A percentile compares a stretch with the other conserved stretches of the same genome.
These are phyloP conservation scores for Schwanniomyces vanrijiae DNA, from an alignment of 805 yeast species.

Conservation along the genomic window DNA sequence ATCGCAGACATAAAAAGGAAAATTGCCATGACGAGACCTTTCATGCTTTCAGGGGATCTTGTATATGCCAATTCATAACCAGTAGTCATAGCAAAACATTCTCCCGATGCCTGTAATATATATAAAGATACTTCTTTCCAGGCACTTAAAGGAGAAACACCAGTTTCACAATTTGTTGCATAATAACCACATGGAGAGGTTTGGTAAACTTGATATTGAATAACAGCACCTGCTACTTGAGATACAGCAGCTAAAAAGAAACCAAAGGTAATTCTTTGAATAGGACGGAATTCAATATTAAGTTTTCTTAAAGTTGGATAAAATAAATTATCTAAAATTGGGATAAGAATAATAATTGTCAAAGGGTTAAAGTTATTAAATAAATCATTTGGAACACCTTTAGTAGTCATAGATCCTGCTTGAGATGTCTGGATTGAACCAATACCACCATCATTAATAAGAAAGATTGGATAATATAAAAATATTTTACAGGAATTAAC, in stretches of 20 bases:
- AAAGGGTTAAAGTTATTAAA: constrained; percentile 55
- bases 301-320: constrained; percentile 48
- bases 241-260: constrained; percentile 47
- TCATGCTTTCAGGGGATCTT: constrained; percentile 49
- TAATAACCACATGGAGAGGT: constrained; percentile 53
- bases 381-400: constrained; percentile 58
- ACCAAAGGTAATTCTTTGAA: constrained; percentile 47
- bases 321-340: constrained; percentile 47
- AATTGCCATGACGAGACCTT: constrained; percentile 50
- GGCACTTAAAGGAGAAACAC: constrained; percentile 27
- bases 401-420: constrained; percentile 52
- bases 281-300: constrained; percentile 43
- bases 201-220: constrained; percentile 48
- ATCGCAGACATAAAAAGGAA: constrained; percentile 45
- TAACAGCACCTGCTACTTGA: constrained; percentile 49
- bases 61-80: constrained; percentile 57
- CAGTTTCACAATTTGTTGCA: constrained; percentile 36
- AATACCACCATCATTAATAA: constrained; percentile 48
- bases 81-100: constrained; percentile 52
- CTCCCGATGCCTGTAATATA: constrained; percentile 50
- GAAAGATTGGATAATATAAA: constrained; percentile 37
- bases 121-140: constrained; percentile 28
- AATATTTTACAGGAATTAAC: constrained; percentile 47
- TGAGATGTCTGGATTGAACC: constrained; percentile 51
- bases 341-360: constrained; percentile 52